Base-by-base conservation (phyloP, 2,329 filamentous ascomycete genomes). In the Fusarium sp. region DNA sequence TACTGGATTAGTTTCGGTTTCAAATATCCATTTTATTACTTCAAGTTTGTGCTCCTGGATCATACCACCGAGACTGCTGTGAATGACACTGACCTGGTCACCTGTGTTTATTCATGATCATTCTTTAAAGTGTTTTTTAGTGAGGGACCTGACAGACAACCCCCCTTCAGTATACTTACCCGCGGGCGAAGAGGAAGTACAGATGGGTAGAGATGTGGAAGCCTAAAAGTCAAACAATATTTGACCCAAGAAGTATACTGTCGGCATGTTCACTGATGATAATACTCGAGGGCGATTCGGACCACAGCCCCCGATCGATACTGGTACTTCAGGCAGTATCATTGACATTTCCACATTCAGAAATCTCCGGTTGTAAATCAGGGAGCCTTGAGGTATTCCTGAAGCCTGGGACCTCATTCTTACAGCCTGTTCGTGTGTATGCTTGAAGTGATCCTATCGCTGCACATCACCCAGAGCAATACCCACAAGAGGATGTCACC, bases 1-100 rank as follows among this genome's bases (percentile, higher is more conserved):
- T 60, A 70, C 67, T 76, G 72, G 73, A 69, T 66, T 60, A 72
- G 66, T 77, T 73, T 53, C 57, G 36, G 68, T 55, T 50, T 69
- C 73, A 63, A 72, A 77, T 75, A 75, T 73, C 62, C 63, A 68
- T 65, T 72, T 66, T 63, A 53, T 67, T 22, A 50, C 24, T 63
- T 55, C 13, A 56, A 48, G 10, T 24, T 4, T 42, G 2, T 42
- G 39, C 0, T n/a, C 39, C 3, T 42, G 3, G 22, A 6, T n/a
- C 20, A 10, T n/a, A 15, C 13, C 22, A 42, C 6, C 14, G 18
- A 42, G 39, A 42, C 39, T 42, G 13, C 39, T n/a, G 39, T 42
- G 39, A n/a, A 42, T 42, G 4, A 42, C 18, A 42, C 8, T 42
- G 22, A 42, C 22, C 8, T 2, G 8, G 22, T 42, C 22, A 42